Percentiles rank a stretch among this genome's conserved stretches.
Evolutionary conservation across 805 yeast species (phyloP).

Genomic region (Candida sanyiensis): DNA sequence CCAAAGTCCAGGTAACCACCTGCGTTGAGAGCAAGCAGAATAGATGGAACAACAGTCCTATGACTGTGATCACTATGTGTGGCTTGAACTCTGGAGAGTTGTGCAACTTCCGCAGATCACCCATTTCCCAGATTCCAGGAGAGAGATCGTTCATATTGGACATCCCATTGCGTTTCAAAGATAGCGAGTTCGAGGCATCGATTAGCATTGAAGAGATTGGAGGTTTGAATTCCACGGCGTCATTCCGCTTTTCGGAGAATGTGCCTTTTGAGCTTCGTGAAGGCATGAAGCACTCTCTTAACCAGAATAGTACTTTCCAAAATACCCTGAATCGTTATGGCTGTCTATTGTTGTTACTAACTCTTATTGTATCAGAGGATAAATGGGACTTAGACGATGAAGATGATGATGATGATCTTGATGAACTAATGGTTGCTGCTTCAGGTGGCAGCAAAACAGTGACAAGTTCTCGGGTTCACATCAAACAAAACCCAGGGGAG

Average conservation of each 20-base stretch:
- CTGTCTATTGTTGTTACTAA: slow-evolving; percentile 1
- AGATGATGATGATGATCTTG: slow-evolving; percentile 25
- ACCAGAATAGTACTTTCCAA: background rate
- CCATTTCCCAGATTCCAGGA: slow-evolving; percentile 21
- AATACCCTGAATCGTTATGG: slow-evolving; percentile 3
- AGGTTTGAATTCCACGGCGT: slow-evolving; percentile 21
- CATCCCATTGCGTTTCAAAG: slow-evolving; percentile 16
- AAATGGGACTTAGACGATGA: slow-evolving; percentile 19
- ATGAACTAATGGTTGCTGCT: slow-evolving; percentile 25
- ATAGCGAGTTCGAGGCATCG: slow-evolving; percentile 26
- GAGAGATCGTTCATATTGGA: slow-evolving; percentile 27
- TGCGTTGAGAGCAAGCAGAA: slow-evolving; percentile 12
- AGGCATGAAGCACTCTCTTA: background rate
- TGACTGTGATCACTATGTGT: slow-evolving; percentile 30
- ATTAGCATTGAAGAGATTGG: slow-evolving; percentile 37
- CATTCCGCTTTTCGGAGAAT: slow-evolving; percentile 7
- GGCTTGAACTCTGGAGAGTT: slow-evolving; percentile 31
- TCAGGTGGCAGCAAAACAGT: no score
- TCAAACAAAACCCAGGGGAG: no score
- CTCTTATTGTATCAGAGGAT: slow-evolving; percentile 13
- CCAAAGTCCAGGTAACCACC: slow-evolving; percentile 19
- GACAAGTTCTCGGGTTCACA: no score
- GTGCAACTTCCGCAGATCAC: slow-evolving; percentile 40
- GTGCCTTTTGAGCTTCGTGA: background rate
- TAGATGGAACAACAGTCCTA: slow-evolving; percentile 30